Percentiles rank a stretch among this genome's conserved stretches.
Conservation (phyloP, 1,284 basidiomycete species). For the Fomitopsis pinicola region DNA sequence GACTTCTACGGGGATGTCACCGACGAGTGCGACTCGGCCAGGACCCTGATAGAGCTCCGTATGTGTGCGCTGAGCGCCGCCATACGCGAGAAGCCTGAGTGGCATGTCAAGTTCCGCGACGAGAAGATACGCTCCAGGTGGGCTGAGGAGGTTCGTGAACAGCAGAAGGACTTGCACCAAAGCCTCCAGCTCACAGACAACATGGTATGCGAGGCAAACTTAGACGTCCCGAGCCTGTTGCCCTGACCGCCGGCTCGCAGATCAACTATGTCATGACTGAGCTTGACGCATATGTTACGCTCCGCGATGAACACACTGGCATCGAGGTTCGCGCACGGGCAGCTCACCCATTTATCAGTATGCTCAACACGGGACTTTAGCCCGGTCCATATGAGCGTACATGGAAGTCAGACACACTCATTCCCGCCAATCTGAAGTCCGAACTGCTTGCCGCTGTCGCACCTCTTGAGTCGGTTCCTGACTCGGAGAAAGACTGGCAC, state of each 20-base stretch:
- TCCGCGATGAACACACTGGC: neutral
- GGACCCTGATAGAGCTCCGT: neutral
- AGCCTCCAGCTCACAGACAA: neutral
- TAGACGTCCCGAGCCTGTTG: neutral
- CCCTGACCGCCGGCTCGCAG: neutral
- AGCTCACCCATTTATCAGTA: neutral
- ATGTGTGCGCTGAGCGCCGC: neutral
- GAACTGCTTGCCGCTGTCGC: constrained; percentile 1
- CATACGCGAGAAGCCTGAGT: neutral
- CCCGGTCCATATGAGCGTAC: neutral
- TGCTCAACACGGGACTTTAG: neutral
- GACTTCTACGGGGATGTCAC: neutral
- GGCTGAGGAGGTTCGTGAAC: neutral
- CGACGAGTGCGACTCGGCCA: neutral
- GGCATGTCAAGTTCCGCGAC: neutral
- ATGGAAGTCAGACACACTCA: constrained; percentile 24
- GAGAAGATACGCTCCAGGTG: neutral
- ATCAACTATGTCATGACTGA: neutral
- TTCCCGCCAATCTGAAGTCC: constrained; percentile 4
- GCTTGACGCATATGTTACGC: neutral
- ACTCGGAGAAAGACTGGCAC: constrained; percentile 19
- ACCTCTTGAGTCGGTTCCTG: constrained; percentile 7
- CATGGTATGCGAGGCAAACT: neutral
- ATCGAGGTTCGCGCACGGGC: neutral
- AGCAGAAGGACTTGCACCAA: neutral